Base-by-base conservation (phyloP, 2,329 filamentous ascomycete species). In the Exophiala mesophila region DNA sequence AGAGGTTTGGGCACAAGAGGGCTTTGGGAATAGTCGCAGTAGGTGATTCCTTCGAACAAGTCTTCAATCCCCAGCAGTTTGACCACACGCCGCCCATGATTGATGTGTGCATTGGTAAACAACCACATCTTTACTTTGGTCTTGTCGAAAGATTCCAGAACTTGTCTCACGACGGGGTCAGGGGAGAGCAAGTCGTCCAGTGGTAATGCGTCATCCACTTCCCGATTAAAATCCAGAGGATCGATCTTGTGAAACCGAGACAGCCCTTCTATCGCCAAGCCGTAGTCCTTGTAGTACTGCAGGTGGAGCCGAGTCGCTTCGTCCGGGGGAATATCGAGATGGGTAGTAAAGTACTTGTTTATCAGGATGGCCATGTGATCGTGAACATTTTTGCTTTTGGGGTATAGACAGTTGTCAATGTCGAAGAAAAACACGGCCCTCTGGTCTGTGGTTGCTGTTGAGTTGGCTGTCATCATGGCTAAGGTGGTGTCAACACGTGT, bases 361-460 rank as follows among this genome's bases (percentile, higher is more conserved):
- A 97, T 98, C 49, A 96, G 73, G 39, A 80, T 74, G 23, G 82
- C 81, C 92, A 98, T 97, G 59, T 85, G 74, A 59, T 94, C 83
- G 59, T 94, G 85, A 33, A 98, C 88, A 56, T 83, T 85, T 54
- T 80, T 80, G 61, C 86, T 89, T 66, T 83, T 88, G 1, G 89
- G 81, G 59, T 96, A 97, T 42, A 97, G 78, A 67, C 94, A 98
- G 61, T 98, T 98, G 73, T 98, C 92, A 60, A 98, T 97, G 62
- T 98, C 92, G 61, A 96, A 97, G 64, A 78, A 81, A 63, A 81
- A 77, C 15, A 85, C 72, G 2, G 52, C 49, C 24, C 52, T 36
- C 16, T 39, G 29, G 40, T 55, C 51, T 4, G 6, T n/a, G 10
- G 8, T 34, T 17, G 33, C 13, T 21, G 33, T 28, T 16, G 16